A percentile compares a stretch with the other conserved stretches of the same genome.
phyloP scores from a whole-genome alignment of 345 rosid species.

The Citropsis articulata region DNA sequence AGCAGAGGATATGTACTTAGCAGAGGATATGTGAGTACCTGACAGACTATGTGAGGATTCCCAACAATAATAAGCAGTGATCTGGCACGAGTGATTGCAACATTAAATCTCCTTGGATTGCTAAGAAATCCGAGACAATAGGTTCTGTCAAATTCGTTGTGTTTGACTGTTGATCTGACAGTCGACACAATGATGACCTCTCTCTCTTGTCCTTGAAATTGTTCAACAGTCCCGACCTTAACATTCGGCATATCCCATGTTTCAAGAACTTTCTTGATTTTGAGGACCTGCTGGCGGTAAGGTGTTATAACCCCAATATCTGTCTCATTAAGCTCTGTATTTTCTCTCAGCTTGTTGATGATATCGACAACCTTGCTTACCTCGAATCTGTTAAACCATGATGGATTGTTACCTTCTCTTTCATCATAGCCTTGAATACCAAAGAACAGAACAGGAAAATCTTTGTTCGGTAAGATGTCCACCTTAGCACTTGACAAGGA shows the following conservation, averaged over 20 bases:
- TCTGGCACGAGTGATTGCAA: constrained; percentile 52
- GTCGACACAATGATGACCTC: constrained; percentile 61
- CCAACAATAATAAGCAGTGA: constrained; percentile 51
- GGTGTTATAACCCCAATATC: constrained; percentile 68
- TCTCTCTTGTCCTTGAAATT: constrained; percentile 69
- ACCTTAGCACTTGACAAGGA: constrained; percentile 8
- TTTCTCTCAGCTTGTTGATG: constrained; percentile 31
- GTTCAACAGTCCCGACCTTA: constrained; percentile 71
- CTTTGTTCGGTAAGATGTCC: constrained; percentile 37
- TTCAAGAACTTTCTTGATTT: constrained; percentile 48
- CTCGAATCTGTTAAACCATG: constrained; percentile 71
- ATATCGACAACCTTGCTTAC: constrained; percentile 62
- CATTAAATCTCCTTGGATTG: constrained; percentile 60
- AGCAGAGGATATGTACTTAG: neutral
- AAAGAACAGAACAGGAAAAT: constrained; percentile 51
- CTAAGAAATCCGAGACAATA: constrained; percentile 50
- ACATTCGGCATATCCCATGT: constrained; percentile 37
- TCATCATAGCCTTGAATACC: constrained; percentile 71
- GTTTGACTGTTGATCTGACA: constrained; percentile 56
- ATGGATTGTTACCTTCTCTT: constrained; percentile 66
- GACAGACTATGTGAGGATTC: constrained; percentile 51
- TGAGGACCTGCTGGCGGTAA: constrained; percentile 60
- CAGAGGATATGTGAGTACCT: constrained; percentile 34
- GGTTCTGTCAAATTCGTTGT: constrained; percentile 42
- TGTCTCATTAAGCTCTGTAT: constrained; percentile 26